Conservation (phyloP, 441 rosid genomes). For the Populus hybrid region DNA sequence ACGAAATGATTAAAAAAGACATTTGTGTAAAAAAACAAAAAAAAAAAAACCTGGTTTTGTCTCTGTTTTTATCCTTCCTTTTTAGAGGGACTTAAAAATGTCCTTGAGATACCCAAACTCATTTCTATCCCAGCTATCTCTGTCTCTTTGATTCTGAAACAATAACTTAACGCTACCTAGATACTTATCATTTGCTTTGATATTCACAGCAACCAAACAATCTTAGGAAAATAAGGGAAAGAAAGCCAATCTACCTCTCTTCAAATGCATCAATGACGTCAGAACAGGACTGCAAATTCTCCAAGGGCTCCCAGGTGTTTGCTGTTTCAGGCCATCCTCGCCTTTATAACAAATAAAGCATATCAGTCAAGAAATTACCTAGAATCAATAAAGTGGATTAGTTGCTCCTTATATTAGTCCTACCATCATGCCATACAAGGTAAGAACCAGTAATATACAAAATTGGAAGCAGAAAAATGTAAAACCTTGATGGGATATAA, state of each 20-base stretch:
- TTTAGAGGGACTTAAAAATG: too few species aligned
- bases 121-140: too few species aligned
- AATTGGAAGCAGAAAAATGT: background rate
- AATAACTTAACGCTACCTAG: background rate
- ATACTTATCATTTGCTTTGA: background rate
- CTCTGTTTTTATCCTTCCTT: too few species aligned
- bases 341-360: conserved; percentile 44
- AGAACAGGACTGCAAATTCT: conserved; percentile 83
- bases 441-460: background rate
- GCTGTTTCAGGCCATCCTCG: conserved; percentile 98
- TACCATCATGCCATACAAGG: conserved; percentile 10
- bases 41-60: too few species aligned
- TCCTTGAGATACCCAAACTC: too few species aligned
- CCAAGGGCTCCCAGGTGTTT: conserved; percentile 98
- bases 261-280: conserved; percentile 95
- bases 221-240: background rate
- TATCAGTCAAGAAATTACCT: background rate
- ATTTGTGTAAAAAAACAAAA: too few species aligned
- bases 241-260: conserved; percentile 53
- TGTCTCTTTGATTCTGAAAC: background rate
- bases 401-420: background rate
- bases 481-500: background rate
- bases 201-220: conserved; percentile 13
- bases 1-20: too few species aligned
- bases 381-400: conserved; percentile 15